Evolutionary conservation across 2,329 filamentous ascomycete genomes (phyloP).

Genomic region (Colletotrichum aenigma): DNA sequence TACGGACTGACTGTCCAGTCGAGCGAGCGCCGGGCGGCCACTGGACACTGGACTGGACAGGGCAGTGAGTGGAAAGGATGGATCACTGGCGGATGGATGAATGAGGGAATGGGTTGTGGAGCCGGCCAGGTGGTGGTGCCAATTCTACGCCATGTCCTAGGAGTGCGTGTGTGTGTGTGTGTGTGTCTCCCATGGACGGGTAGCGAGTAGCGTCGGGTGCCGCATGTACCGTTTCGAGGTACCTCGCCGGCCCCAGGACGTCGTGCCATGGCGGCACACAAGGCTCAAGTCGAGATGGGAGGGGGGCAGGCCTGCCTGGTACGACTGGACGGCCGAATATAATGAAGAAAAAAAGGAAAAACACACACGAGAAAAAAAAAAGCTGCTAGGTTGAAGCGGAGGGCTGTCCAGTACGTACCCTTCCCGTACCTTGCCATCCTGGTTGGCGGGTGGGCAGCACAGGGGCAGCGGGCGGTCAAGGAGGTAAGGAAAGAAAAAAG

Average conservation of each 20-base stretch:
- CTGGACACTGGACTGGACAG: neutral
- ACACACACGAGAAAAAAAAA: neutral
- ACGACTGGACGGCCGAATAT: neutral
- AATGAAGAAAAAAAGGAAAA: neutral
- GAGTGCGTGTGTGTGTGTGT: neutral
- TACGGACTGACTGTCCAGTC: neutral
- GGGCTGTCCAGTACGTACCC: neutral
- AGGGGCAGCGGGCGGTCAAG: conserved; percentile 15
- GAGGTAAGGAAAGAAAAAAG: conserved; percentile 13
- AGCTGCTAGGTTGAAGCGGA: neutral
- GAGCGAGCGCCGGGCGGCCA: neutral
- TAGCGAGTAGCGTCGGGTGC: neutral
- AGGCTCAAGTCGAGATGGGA: conserved; percentile 1
- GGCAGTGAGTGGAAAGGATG: neutral
- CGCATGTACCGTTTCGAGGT: neutral
- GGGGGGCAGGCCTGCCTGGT: neutral
- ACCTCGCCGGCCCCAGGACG: neutral
- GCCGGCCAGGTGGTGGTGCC: conserved; percentile 5
- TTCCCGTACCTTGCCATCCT: neutral
- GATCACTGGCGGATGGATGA: neutral
- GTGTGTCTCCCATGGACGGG: neutral
- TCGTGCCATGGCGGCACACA: conserved; percentile 16
- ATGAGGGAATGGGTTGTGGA: conserved; percentile 6
- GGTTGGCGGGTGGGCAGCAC: neutral
- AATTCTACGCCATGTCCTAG: neutral